Evolutionary conservation across 139 green algal genomes (phyloP).

Genomic region (Medakamo hakoo): DNA sequence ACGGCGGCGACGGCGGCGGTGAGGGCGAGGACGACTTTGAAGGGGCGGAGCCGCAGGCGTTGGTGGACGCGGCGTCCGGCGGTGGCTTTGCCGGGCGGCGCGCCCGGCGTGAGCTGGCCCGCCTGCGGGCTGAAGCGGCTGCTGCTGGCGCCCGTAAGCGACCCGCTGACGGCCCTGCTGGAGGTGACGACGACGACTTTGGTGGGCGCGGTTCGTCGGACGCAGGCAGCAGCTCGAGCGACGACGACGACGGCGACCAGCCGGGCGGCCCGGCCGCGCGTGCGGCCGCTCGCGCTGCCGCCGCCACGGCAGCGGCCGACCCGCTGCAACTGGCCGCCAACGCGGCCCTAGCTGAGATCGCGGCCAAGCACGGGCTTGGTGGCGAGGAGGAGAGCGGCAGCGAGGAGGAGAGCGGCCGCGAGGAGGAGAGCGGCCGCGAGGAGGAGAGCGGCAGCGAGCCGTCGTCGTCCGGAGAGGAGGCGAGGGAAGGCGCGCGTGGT

Average conservation of each 20-base stretch:
- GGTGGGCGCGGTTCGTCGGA: too few species aligned
- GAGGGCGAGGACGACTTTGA: too few species aligned
- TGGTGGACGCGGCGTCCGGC: too few species aligned
- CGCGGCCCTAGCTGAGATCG: constrained; percentile 16
- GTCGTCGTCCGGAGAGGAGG: constrained; percentile 4
- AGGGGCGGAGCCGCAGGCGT: too few species aligned
- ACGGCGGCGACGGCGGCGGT: too few species aligned
- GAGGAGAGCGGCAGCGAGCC: constrained; percentile 1
- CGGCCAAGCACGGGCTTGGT: constrained; percentile 18
- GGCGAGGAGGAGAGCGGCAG: not conserved
- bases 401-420: constrained; percentile 1
- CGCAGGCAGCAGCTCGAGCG: constrained; percentile 14
- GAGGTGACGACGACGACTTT: constrained; percentile 26
- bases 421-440: not conserved
- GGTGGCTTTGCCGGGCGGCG: not conserved
- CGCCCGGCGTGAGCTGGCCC: not conserved
- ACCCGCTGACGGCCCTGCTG: constrained; percentile 10
- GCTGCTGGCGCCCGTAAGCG: constrained; percentile 1
- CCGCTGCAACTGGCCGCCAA: constrained; percentile 45
- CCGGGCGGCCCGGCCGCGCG: constrained; percentile 12
- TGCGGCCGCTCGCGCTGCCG: not conserved
- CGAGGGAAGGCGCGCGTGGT: not conserved
- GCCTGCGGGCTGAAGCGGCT: not conserved
- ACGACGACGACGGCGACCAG: constrained; percentile 16
- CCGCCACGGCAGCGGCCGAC: constrained; percentile 44